phyloP scores from a whole-genome alignment of 306 rosid genomes.

The Coriaria nepalensis region DNA sequence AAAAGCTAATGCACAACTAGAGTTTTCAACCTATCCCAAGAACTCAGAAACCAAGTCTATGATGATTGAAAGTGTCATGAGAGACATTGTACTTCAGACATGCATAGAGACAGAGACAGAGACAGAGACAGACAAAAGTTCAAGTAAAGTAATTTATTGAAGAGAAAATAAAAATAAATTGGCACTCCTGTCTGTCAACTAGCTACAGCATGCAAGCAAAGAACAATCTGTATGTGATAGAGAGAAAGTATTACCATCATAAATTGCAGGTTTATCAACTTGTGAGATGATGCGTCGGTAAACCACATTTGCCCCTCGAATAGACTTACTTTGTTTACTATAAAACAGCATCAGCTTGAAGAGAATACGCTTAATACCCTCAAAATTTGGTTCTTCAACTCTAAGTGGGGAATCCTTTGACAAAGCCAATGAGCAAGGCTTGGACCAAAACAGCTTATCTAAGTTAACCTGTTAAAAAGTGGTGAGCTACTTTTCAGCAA shows the following conservation, averaged over 20 bases:
- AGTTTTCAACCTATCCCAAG: too few relatives aligned
- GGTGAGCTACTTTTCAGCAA: constrained; percentile 10
- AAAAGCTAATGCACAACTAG: too few relatives aligned
- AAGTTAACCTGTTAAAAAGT: constrained; percentile 41
- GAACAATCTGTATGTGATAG: not conserved
- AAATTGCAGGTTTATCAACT: constrained; percentile 74
- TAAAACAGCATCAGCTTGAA: constrained; percentile 64
- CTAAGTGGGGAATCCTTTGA: constrained; percentile 50
- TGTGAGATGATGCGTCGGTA: constrained; percentile 62
- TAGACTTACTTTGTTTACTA: constrained; percentile 82
- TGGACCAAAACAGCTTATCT: constrained; percentile 69
- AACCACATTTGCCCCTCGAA: constrained; percentile 84
- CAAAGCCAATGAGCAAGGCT: constrained; percentile 67
- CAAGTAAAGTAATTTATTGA: too few relatives aligned
- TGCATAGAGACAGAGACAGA: too few relatives aligned
- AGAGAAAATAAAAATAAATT: too few relatives aligned
- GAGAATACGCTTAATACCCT: constrained; percentile 52
- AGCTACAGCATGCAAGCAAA: too few relatives aligned
- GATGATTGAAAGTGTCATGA: too few relatives aligned
- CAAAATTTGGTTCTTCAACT: constrained; percentile 63
- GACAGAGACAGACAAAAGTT: too few relatives aligned
- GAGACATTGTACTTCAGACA: too few relatives aligned
- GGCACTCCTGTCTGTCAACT: too few relatives aligned
- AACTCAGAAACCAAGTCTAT: too few relatives aligned
- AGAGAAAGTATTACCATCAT: constrained; percentile 40